These are phyloP conservation scores for Suillus subaureus DNA, from an alignment of 768 basidiomycete species.

Conservation along the genomic window DNA sequence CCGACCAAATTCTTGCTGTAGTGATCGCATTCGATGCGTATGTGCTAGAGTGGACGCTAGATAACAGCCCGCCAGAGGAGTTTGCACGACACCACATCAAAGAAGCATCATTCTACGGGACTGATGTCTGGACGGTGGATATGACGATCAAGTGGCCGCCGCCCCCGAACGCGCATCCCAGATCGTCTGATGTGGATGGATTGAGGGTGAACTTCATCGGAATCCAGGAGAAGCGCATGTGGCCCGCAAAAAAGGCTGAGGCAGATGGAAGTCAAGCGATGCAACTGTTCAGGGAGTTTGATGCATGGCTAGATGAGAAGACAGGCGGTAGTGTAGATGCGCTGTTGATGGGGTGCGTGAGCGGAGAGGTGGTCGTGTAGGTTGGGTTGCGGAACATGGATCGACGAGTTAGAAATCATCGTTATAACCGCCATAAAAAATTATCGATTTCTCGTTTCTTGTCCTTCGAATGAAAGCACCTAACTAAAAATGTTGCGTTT, in stretches of 20 bases:
- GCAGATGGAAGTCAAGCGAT: conserved; percentile 60
- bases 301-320: conserved; percentile 70
- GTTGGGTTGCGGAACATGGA: neutral
- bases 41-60: conserved; percentile 82
- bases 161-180: conserved; percentile 8
- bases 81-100: conserved; percentile 86
- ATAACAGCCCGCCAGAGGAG: conserved; percentile 76
- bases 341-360: conserved; percentile 69
- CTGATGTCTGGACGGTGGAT: conserved; percentile 71
- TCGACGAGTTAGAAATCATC: neutral
- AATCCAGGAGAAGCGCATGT: conserved; percentile 82
- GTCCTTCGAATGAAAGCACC: neutral
- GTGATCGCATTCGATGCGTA: conserved; percentile 92
- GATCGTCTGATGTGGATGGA: conserved; percentile 23
- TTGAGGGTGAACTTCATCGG: conserved; percentile 77
- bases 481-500: neutral
- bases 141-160: conserved; percentile 62
- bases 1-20: conserved; percentile 20
- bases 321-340: conserved; percentile 69
- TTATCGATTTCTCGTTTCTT: neutral
- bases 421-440: neutral
- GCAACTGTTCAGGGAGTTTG: conserved; percentile 72
- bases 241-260: conserved; percentile 67
- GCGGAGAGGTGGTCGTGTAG: conserved; percentile 53
- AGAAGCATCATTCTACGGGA: conserved; percentile 85